phyloP scores from a whole-genome alignment of 495 filamentous ascomycete species.

The Emericellopsis terricola region DNA sequence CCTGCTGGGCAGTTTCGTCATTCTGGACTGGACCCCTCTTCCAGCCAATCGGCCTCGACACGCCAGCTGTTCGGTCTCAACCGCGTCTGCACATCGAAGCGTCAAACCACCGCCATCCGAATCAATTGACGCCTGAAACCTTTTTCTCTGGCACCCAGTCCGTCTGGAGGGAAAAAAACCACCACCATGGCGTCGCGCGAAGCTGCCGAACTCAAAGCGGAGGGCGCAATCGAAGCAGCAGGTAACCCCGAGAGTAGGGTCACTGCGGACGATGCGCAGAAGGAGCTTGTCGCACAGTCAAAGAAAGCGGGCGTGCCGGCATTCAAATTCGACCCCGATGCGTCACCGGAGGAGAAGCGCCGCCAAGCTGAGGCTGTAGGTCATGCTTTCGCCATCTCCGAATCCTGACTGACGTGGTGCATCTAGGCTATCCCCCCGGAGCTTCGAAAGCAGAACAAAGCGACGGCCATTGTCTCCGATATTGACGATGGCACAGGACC shows the following conservation, averaged over 20 bases:
- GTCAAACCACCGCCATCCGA: too few species aligned
- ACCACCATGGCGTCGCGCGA: conserved; percentile 1
- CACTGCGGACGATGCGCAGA: conserved; percentile 50
- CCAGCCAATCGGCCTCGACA: too few species aligned
- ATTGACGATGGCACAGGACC: conserved; percentile 49
- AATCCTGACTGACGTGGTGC: too few species aligned
- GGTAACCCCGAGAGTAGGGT: conserved; percentile 49
- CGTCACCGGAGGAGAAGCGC: conserved; percentile 66
- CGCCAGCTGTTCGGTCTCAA: too few species aligned
- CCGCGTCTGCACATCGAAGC: too few species aligned
- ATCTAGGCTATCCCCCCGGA: conserved; percentile 34
- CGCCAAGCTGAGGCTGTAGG: conserved; percentile 62
- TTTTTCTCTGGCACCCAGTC: too few species aligned
- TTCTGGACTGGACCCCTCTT: too few species aligned
- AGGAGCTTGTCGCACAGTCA: conserved; percentile 54
- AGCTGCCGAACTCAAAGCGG: conserved; percentile 48
- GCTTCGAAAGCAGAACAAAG: conserved; percentile 49
- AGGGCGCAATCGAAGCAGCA: conserved; percentile 56
- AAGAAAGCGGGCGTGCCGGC: conserved; percentile 58
- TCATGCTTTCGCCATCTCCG: too few species aligned
- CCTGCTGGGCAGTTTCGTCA: too few species aligned
- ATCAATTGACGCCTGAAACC: conserved; percentile 2
- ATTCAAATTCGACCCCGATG: conserved; percentile 76
- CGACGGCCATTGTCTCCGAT: conserved; percentile 55
- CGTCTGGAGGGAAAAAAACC: too few species aligned